Conservation (phyloP, 2,329 filamentous ascomycete species). For the Calonectria henricotiae region DNA sequence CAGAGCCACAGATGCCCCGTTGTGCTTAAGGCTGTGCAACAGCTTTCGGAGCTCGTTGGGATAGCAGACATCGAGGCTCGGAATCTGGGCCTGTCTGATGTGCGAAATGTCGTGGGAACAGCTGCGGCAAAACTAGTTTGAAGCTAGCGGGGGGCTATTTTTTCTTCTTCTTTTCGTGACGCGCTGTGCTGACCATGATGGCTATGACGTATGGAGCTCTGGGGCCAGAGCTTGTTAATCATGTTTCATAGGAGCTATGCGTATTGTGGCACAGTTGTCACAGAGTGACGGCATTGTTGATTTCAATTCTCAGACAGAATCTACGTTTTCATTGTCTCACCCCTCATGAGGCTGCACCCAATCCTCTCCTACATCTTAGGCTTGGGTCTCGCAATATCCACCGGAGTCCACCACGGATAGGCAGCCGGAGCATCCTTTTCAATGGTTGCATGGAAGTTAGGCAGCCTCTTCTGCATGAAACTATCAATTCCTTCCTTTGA, state of each 20-base stretch:
- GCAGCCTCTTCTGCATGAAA: constrained; percentile 80
- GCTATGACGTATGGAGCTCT: constrained; percentile 9
- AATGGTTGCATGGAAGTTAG: constrained; percentile 75
- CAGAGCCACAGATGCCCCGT: constrained; percentile 9
- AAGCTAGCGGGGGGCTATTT: background rate
- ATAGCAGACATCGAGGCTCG: constrained; percentile 21
- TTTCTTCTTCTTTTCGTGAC: constrained; percentile 19
- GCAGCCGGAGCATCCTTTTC: constrained; percentile 72
- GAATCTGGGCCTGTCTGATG: background rate
- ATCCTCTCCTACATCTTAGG: constrained; percentile 46
- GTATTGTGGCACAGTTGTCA: constrained; percentile 11
- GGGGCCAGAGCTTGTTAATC: constrained; percentile 14
- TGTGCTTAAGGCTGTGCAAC: constrained; percentile 34
- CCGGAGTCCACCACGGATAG: constrained; percentile 80
- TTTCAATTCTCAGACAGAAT: background rate
- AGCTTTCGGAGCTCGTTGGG: constrained; percentile 35
- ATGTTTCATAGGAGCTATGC: constrained; percentile 25
- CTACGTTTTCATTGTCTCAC: background rate
- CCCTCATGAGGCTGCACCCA: constrained; percentile 4
- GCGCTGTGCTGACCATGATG: constrained; percentile 2
- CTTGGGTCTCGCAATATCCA: constrained; percentile 54
- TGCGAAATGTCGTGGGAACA: background rate
- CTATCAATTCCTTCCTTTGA: constrained; percentile 78
- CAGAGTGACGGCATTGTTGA: constrained; percentile 2
- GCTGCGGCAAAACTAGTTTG: constrained; percentile 13